These are phyloP conservation scores for Hanseniaspora clermontiae DNA, from an alignment of 805 yeast species.

Conservation along the genomic window DNA sequence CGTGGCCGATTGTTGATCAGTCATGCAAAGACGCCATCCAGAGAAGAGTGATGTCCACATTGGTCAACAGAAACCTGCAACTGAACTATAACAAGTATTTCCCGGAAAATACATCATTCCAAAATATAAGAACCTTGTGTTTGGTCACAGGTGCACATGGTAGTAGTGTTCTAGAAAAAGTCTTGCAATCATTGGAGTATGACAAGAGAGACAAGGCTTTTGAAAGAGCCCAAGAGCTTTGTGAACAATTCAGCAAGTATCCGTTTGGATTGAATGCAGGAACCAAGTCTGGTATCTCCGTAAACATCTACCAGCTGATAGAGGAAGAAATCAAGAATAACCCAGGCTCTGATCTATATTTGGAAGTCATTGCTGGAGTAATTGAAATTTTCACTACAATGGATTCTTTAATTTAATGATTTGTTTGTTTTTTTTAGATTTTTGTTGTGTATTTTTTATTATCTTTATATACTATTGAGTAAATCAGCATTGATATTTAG, in stretches of 20 bases:
- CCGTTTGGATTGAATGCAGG: conserved; percentile 54
- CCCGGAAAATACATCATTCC: conserved; percentile 54
- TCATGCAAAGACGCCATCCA: conserved; percentile 71
- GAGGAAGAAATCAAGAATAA: conserved; percentile 34
- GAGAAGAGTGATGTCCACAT: conserved; percentile 53
- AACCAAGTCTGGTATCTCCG: conserved; percentile 56
- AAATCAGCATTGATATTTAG: not conserved
- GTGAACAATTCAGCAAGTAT: conserved; percentile 67
- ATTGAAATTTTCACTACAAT: conserved; percentile 78
- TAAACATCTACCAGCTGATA: conserved; percentile 43
- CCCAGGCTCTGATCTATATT: conserved; percentile 42
- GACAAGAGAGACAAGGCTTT: conserved; percentile 88
- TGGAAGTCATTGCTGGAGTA: conserved; percentile 90
- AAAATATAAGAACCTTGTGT: conserved; percentile 63
- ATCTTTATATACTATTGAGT: not conserved
- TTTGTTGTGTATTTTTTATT: not conserved
- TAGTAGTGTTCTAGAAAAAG: conserved; percentile 91
- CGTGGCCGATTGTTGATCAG: conserved; percentile 88
- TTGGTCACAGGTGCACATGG: conserved; percentile 85
- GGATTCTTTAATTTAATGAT: conserved; percentile 62
- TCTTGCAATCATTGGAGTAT: conserved; percentile 58
- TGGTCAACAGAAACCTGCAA: conserved; percentile 59
- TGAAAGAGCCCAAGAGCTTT: conserved; percentile 83
- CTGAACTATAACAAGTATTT: conserved; percentile 49
- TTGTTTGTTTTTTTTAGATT: not conserved